Conservation (phyloP, 139 green algal species). For the Chlamydomonas sphaeroides region DNA sequence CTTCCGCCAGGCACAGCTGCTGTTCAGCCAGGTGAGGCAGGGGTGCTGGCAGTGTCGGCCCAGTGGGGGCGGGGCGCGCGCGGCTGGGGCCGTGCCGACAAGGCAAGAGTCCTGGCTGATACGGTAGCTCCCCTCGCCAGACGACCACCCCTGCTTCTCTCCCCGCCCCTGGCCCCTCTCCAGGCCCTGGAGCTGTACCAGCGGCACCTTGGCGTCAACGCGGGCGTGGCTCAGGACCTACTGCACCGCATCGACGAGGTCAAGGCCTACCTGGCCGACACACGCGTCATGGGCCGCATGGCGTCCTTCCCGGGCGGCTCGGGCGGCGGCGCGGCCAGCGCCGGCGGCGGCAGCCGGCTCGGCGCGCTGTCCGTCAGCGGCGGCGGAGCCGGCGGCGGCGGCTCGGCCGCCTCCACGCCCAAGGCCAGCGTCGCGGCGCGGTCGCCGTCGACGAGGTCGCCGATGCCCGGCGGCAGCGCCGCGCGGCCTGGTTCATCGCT, state of each 20-base stretch:
- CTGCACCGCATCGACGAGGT: slow-evolving; percentile 42
- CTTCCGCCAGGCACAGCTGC: slow-evolving; percentile 24
- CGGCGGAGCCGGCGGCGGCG: no score
- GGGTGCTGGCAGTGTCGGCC: background rate
- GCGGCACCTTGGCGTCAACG: slow-evolving; percentile 6
- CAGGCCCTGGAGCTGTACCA: slow-evolving; percentile 39
- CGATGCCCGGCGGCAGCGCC: no score
- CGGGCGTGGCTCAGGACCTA: slow-evolving; percentile 25
- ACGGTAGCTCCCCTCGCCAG: no score
- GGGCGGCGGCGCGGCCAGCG: background rate
- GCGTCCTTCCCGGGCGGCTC: background rate
- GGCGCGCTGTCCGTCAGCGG: background rate
- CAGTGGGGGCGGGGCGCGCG: background rate
- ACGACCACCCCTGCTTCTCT: background rate
- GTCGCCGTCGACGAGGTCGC: no score
- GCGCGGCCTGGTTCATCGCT: no score
- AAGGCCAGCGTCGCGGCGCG: no score
- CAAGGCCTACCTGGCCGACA: slow-evolving; percentile 37
- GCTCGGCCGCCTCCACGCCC: background rate
- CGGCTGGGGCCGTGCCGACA: no score
- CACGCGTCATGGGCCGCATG: slow-evolving; percentile 25
- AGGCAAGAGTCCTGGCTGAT: no score
- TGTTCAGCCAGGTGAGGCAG: slow-evolving; percentile 32
- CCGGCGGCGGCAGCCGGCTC: background rate
- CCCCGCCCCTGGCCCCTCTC: background rate